Evolutionary conservation across 176 grass and related monocot genomes (phyloP).

Genomic region (Oryza longistaminata): DNA sequence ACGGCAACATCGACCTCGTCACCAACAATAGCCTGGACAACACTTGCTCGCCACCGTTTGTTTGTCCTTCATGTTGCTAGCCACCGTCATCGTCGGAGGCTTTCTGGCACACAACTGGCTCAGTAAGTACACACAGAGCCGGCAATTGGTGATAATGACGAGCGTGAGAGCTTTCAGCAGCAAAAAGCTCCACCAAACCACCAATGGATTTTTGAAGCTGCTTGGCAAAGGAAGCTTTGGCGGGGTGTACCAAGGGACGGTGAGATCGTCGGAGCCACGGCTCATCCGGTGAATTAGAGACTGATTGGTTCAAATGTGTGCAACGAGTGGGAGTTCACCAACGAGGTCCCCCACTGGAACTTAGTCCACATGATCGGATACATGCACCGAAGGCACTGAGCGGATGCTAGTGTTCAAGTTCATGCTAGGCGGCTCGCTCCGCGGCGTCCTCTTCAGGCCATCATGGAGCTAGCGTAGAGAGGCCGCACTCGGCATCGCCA

Average conservation of each 20-base stretch:
- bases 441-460: too few species aligned
- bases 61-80: too few species aligned
- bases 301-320: background rate
- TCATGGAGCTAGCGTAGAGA: background rate
- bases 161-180: constrained; percentile 24
- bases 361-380: constrained; percentile 29
- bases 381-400: constrained; percentile 22
- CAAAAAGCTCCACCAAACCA: constrained; percentile 27
- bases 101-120: too few species aligned
- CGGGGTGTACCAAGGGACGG: constrained; percentile 2
- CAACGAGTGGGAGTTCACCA: constrained; percentile 12
- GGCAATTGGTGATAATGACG: background rate
- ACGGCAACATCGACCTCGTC: constrained; percentile 40
- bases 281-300: constrained; percentile 30
- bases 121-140: background rate
- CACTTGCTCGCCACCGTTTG: constrained; percentile 2
- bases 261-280: background rate
- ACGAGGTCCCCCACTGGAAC: constrained; percentile 47
- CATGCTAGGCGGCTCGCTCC: constrained; percentile 29
- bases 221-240: constrained; percentile 45
- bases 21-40: background rate
- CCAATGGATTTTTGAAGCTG: constrained; percentile 35
- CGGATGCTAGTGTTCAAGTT: constrained; percentile 44
- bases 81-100: background rate
- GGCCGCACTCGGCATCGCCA: background rate